Evolutionary conservation across 2,329 filamentous ascomycete genomes (phyloP).

Genomic region (Dactylella cylindrospora): DNA sequence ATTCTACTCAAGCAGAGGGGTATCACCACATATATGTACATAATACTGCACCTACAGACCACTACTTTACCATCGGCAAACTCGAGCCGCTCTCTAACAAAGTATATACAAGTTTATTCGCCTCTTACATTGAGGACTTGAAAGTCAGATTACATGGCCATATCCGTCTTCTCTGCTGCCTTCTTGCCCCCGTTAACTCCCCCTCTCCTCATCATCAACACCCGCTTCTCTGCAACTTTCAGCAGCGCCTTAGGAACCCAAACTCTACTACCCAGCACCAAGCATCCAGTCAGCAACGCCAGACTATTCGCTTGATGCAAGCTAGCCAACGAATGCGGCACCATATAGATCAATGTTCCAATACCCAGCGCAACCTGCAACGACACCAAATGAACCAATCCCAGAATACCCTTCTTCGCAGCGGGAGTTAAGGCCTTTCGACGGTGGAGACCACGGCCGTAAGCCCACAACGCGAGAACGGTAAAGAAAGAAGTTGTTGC

Average conservation of each 20-base stretch:
- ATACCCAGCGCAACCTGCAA: slow-evolving; percentile 86
- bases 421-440: slow-evolving; percentile 48
- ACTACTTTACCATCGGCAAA: no score
- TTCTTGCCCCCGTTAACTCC: neutral
- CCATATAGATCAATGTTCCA: slow-evolving; percentile 86
- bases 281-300: slow-evolving; percentile 76
- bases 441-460: slow-evolving; percentile 51
- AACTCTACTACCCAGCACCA: slow-evolving; percentile 76
- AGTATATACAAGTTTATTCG: neutral
- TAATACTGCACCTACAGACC: no score
- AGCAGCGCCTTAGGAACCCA: slow-evolving; percentile 70
- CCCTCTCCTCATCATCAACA: slow-evolving; percentile 7
- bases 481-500: slow-evolving; percentile 85
- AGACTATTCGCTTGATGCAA: slow-evolving; percentile 90
- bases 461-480: slow-evolving; percentile 77
- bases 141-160: no score
- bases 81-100: no score
- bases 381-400: slow-evolving; percentile 77
- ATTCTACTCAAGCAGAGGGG: no score
- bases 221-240: slow-evolving; percentile 56
- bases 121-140: no score
- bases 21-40: no score
- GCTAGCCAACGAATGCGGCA: slow-evolving; percentile 82
- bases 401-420: slow-evolving; percentile 69
- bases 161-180: slow-evolving; percentile 5